phyloP scores from a whole-genome alignment of 2,329 filamentous ascomycete species.

The Exophiala lecanii-corni region DNA sequence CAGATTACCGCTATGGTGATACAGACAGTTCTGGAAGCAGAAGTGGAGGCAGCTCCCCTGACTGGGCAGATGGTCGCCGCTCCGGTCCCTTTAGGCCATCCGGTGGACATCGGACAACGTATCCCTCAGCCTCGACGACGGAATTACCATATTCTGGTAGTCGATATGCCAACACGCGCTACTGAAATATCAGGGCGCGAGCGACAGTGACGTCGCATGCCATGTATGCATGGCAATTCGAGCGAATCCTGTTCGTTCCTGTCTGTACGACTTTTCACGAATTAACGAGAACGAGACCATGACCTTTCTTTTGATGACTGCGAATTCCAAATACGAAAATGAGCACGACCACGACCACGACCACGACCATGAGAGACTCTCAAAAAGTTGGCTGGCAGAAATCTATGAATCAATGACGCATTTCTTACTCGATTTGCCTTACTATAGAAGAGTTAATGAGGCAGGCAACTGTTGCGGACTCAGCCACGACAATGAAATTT shows the following conservation, averaged over 20 bases:
- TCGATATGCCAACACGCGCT: constrained; percentile 11
- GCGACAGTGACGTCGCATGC: neutral
- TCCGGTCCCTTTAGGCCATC: constrained; percentile 9
- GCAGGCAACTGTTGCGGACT: neutral
- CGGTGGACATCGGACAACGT: constrained; percentile 15
- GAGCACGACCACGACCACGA: neutral
- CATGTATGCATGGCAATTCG: no score
- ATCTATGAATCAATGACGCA: no score
- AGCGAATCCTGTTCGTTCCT: no score
- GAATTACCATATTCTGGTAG: neutral
- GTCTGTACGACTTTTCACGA: neutral
- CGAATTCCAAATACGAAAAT: neutral
- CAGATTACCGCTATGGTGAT: constrained; percentile 31
- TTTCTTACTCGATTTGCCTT: no score
- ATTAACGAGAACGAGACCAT: neutral
- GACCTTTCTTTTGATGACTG: neutral
- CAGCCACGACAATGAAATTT: neutral
- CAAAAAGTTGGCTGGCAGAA: no score
- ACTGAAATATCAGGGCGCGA: constrained; percentile 3
- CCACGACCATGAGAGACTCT: neutral
- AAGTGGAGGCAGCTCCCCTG: constrained; percentile 24
- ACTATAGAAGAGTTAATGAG: neutral
- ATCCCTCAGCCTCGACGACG: constrained; percentile 11
- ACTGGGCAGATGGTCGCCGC: constrained; percentile 20
- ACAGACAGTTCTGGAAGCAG: constrained; percentile 22